A percentile compares a stretch with the other conserved stretches of the same genome.
Conservation (phyloP, 352 stramenopile genomes). For the Lagenidium sp. region DNA sequence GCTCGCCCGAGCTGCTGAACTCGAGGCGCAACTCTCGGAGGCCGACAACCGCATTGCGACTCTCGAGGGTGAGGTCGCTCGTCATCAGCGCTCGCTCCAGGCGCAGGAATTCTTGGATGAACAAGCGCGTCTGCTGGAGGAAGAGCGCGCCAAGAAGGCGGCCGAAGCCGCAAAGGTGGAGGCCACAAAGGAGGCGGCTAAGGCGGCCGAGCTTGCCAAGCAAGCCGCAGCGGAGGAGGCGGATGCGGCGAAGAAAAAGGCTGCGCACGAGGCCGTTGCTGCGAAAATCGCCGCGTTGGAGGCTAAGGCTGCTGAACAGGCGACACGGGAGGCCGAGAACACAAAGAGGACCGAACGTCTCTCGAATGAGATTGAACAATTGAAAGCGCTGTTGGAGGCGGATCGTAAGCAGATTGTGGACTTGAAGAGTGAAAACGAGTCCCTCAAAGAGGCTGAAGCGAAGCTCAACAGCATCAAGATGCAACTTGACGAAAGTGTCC, state of each 20-base stretch:
- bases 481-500: not conserved
- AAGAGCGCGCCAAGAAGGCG: constrained; percentile 8
- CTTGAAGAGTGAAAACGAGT: constrained; percentile 10
- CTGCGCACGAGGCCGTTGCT: constrained; percentile 2
- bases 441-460: constrained; percentile 3
- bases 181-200: constrained; percentile 5
- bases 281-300: constrained; percentile 7
- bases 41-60: constrained; percentile 11
- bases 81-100: constrained; percentile 3
- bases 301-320: not conserved
- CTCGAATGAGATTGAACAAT: constrained; percentile 3
- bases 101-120: constrained; percentile 3
- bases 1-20: constrained; percentile 17
- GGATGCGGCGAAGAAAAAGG: constrained; percentile 5
- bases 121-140: constrained; percentile 4
- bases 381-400: constrained; percentile 8
- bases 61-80: constrained; percentile 14
- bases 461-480: constrained; percentile 2
- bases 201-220: not conserved
- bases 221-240: not conserved
- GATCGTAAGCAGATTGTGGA: constrained; percentile 7
- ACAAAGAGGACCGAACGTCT: not conserved
- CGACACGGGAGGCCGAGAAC: not conserved
- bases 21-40: constrained; percentile 18
- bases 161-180: constrained; percentile 8